Conservation (phyloP, 371 early-diverging fungal genomes). For the Coemansia sp. region DNA sequence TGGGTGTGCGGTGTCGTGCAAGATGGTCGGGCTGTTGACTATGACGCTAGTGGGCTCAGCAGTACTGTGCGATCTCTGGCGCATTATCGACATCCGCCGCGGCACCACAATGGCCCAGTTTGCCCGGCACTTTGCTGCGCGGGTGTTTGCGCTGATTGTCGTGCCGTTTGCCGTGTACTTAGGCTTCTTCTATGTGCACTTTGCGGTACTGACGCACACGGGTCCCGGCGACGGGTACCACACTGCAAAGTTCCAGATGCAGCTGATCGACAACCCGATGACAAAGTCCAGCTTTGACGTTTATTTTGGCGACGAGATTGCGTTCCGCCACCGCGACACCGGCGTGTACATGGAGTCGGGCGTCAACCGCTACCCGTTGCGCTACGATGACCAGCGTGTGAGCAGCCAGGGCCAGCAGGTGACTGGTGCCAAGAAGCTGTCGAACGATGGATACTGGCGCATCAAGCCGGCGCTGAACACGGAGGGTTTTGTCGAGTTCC, state of each 20-base stretch:
- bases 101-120: constrained; percentile 64
- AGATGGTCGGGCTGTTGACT: constrained; percentile 93
- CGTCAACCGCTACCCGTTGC: constrained; percentile 76
- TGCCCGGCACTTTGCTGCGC: constrained; percentile 59
- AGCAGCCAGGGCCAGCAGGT: constrained; percentile 94
- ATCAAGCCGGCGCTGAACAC: constrained; percentile 61
- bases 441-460: constrained; percentile 79
- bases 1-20: constrained; percentile 66
- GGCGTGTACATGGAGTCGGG: constrained; percentile 84
- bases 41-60: constrained; percentile 83
- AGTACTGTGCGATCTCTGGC: constrained; percentile 90
- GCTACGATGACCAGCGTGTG: constrained; percentile 91
- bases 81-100: constrained; percentile 78
- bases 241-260: constrained; percentile 84
- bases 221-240: constrained; percentile 95
- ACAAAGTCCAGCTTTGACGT: constrained; percentile 62
- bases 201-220: constrained; percentile 63
- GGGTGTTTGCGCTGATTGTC: constrained; percentile 70
- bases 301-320: constrained; percentile 79
- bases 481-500: constrained; percentile 16
- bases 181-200: constrained; percentile 81
- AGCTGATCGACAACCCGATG: constrained; percentile 72
- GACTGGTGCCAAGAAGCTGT: constrained; percentile 67
- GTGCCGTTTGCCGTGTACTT: constrained; percentile 78
- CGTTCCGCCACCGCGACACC: constrained; percentile 74